Evolutionary conservation across 805 yeast species (phyloP).

Genomic region (Spathaspora gorwiae): DNA sequence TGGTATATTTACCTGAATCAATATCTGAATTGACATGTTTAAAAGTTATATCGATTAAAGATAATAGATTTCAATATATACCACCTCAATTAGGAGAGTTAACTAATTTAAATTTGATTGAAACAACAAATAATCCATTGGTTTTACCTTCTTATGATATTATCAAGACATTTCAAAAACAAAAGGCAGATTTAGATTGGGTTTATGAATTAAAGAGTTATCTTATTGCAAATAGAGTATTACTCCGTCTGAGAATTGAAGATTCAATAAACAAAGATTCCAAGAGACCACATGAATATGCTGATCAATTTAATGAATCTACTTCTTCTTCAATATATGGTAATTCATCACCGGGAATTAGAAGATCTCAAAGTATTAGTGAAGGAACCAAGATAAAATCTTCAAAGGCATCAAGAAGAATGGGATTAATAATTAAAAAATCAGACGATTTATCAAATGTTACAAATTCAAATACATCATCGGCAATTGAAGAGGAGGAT

Average conservation of each 20-base stretch:
- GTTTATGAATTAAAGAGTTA: slow-evolving; percentile 35
- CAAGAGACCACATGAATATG: neutral
- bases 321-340: neutral
- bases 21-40: slow-evolving; percentile 40
- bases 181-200: slow-evolving; percentile 43
- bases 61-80: slow-evolving; percentile 52
- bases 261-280: slow-evolving; percentile 10
- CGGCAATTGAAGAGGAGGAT: neutral
- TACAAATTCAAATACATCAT: neutral
- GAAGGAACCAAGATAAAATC: slow-evolving; percentile 27
- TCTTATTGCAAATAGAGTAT: slow-evolving; percentile 29
- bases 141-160: slow-evolving; percentile 41
- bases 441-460: slow-evolving; percentile 17
- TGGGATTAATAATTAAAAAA: slow-evolving; percentile 64
- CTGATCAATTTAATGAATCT: neutral
- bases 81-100: slow-evolving; percentile 52
- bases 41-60: slow-evolving; percentile 56
- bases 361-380: slow-evolving; percentile 71
- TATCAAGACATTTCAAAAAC: slow-evolving; percentile 30
- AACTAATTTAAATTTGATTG: slow-evolving; percentile 50
- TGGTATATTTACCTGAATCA: too few relatives aligned
- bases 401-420: slow-evolving; percentile 66
- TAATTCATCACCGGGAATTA: slow-evolving; percentile 46
- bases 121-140: slow-evolving; percentile 59
- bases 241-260: slow-evolving; percentile 25